Evolutionary conservation across 768 basidiomycete species (phyloP).

Genomic region (Gautieria morchelliformis): DNA sequence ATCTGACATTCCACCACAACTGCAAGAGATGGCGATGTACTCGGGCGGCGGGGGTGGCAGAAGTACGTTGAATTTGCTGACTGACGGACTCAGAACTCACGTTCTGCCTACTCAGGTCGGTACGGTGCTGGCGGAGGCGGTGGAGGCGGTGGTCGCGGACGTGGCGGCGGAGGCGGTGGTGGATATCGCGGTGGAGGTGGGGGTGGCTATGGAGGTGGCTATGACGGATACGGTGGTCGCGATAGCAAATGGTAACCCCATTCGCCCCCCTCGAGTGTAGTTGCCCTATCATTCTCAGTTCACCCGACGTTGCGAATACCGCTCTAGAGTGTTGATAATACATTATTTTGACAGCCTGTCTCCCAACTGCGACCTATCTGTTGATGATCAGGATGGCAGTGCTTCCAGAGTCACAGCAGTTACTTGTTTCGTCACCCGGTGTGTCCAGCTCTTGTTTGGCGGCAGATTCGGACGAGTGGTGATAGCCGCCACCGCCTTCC

Average conservation of each 20-base stretch:
- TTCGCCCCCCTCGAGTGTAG: not conserved
- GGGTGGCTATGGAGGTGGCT: slow-evolving; percentile 34
- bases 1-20: slow-evolving; percentile 73
- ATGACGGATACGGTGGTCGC: slow-evolving; percentile 16
- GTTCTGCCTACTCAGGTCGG: slow-evolving; percentile 36
- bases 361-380: not conserved
- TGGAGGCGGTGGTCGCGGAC: slow-evolving; percentile 11
- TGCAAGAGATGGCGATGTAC: slow-evolving; percentile 89
- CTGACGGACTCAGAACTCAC: slow-evolving; percentile 8
- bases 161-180: slow-evolving; percentile 19
- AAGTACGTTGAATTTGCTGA: slow-evolving; percentile 31
- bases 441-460: too few species aligned
- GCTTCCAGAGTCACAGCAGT: too few species aligned
- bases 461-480: too few species aligned
- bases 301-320: not conserved
- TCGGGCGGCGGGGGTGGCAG: slow-evolving; percentile 73
- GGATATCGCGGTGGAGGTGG: slow-evolving; percentile 34
- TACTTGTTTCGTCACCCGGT: too few species aligned
- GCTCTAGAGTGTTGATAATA: not conserved
- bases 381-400: too few species aligned
- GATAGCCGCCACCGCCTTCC: too few species aligned
- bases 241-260: slow-evolving; percentile 8
- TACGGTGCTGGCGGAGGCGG: slow-evolving; percentile 40
- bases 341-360: not conserved
- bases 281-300: not conserved